Evolutionary conservation across 768 basidiomycete species (phyloP).

Genomic region (Pisolithus microcarpus): DNA sequence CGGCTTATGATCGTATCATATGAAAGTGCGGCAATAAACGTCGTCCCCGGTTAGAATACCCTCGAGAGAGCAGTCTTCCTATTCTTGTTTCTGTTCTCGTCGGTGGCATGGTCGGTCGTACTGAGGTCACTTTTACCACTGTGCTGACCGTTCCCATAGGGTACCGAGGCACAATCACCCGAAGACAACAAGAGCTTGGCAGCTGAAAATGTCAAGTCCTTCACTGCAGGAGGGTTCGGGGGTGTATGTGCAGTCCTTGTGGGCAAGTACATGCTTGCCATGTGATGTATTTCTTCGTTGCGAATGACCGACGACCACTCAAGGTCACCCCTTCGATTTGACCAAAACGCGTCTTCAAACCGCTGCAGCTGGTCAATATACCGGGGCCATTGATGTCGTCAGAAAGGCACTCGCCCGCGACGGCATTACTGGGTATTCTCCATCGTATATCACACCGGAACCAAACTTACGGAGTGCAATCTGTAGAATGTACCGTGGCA

Average conservation of each 20-base stretch:
- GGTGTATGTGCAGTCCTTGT: constrained; percentile 84
- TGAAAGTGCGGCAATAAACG: constrained; percentile 9
- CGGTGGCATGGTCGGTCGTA: constrained; percentile 22
- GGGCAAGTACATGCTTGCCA: constrained; percentile 42
- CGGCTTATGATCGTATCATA: constrained; percentile 20
- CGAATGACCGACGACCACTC: constrained; percentile 1
- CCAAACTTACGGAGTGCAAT: constrained; percentile 2
- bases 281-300: neutral
- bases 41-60: neutral
- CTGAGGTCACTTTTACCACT: neutral
- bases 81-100: neutral
- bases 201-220: constrained; percentile 60
- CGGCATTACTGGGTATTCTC: constrained; percentile 70
- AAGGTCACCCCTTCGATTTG: constrained; percentile 96
- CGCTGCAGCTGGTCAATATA: constrained; percentile 81
- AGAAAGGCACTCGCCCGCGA: constrained; percentile 86
- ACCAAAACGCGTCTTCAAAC: constrained; percentile 97
- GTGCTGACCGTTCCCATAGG: constrained; percentile 15
- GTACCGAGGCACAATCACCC: constrained; percentile 15
- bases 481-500: constrained; percentile 78
- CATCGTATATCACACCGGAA: neutral
- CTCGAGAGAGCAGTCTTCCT: no score
- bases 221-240: constrained; percentile 91
- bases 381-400: constrained; percentile 88
- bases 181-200: constrained; percentile 23